Evolutionary conservation across 805 yeast genomes (phyloP), one percentile per base, ranked within the genome.

Genomic region (Metschnikowia baotianmanensis): DNA sequence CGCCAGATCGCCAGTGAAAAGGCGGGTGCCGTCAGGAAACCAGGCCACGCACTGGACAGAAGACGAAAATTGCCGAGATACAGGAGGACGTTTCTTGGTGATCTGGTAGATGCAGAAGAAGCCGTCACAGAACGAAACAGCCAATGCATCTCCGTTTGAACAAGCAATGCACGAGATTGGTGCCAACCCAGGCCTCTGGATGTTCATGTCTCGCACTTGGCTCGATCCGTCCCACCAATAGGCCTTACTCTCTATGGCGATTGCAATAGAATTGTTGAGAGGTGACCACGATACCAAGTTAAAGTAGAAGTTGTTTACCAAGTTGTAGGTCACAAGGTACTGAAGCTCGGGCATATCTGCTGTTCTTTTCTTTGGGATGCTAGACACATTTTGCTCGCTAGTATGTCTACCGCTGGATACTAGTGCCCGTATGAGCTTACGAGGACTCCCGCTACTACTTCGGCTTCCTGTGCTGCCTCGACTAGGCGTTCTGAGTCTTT

Each of bases 251-350:
- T 78, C 82, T 23, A 86, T 63, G 0, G 90, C 96, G 1, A 87
- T 87, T 0, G 82, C 82, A 0, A 86, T 63, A 18, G 65, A 66
- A 30, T 69, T 70, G 1, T 77, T 61, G 12, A 50, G 51, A 6
- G 55, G 56, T 0, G 89, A 78, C 95, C 95, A 87, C 5, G 87
- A 75, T 0, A 87, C 74, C 40, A 85, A 65, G 54, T 85, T 85
- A 1, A 86, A 74, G 59, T 87, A 88, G 55, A 81, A 87, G 57
- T 88, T 95, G 58, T 86, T 82, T 45, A 83, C 65, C 38, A 87
- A 59, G 2, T 79, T 78, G 36, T 46, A 46, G 6, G 54, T 46
- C 25, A 46, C 48, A 7, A 50, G 37, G 36, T 50, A 50, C 40
- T 48, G 51, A 15, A 46, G 48, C 38, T 50, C 54, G 23, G 41